Percentiles rank a stretch among this genome's conserved stretches.
phyloP scores from a whole-genome alignment of 257 asterid genomes.

The Gynochthodes officinalis region DNA sequence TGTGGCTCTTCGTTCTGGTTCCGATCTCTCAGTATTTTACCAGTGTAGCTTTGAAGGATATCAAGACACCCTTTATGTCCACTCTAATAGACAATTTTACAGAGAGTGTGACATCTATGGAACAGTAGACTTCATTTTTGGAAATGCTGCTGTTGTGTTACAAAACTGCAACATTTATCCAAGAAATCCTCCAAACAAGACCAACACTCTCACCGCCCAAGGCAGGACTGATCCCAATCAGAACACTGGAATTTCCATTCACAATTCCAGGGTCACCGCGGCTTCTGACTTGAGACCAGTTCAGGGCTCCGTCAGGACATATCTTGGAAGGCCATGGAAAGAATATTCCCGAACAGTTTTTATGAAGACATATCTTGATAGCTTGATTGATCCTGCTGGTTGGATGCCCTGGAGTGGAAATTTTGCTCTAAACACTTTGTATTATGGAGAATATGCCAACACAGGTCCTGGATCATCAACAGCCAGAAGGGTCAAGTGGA shows the following conservation, averaged over 20 bases:
- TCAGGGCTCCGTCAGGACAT: slow-evolving; percentile 60
- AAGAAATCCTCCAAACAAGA: slow-evolving; percentile 59
- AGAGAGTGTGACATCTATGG: slow-evolving; percentile 74
- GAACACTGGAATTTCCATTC: slow-evolving; percentile 80
- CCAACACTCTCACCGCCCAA: slow-evolving; percentile 80
- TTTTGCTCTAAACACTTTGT: slow-evolving; percentile 67
- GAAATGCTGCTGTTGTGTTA: slow-evolving; percentile 78
- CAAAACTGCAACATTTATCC: slow-evolving; percentile 74
- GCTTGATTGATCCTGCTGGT: slow-evolving; percentile 64
- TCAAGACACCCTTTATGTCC: slow-evolving; percentile 83
- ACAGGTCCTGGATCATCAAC: slow-evolving; percentile 85
- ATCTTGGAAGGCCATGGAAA: slow-evolving; percentile 89
- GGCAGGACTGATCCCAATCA: slow-evolving; percentile 77
- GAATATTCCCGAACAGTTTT: slow-evolving; percentile 63
- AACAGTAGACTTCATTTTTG: slow-evolving; percentile 82
- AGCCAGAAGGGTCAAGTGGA: slow-evolving; percentile 64
- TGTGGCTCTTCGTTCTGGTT: slow-evolving; percentile 75
- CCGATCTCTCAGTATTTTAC: slow-evolving; percentile 72
- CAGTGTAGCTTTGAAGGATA: slow-evolving; percentile 85
- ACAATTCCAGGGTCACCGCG: slow-evolving; percentile 47
- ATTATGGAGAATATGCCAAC: slow-evolving; percentile 78
- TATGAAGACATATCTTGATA: slow-evolving; percentile 58
- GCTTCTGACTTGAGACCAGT: slow-evolving; percentile 56
- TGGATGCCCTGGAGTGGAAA: slow-evolving; percentile 89
- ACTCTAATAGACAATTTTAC: slow-evolving; percentile 65